Evolutionary conservation across 257 asterid genomes (phyloP).

Genomic region (Linderniella brevidens): DNA sequence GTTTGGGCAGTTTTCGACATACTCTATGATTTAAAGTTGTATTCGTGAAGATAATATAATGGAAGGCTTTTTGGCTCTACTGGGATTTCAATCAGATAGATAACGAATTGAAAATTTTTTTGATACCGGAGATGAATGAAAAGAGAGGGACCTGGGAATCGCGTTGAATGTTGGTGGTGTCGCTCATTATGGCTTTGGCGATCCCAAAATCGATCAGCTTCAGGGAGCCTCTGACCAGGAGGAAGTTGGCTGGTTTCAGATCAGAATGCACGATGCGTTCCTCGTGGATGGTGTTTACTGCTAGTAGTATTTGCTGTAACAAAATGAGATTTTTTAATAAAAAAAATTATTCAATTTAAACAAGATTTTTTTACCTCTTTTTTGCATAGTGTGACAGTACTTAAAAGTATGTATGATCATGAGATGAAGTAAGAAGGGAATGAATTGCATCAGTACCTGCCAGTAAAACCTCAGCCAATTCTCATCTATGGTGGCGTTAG

Average conservation of each 20-base stretch:
- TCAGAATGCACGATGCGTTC: slow-evolving; percentile 97
- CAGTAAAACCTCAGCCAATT: slow-evolving; percentile 98
- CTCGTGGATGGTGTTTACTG: slow-evolving; percentile 96
- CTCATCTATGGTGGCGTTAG: slow-evolving; percentile 54
- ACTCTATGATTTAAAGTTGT: too few relatives aligned
- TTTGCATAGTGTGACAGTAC: too few relatives aligned
- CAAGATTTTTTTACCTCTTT: too few relatives aligned
- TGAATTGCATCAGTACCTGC: slow-evolving; percentile 43
- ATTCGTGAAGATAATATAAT: too few relatives aligned
- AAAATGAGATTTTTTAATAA: neutral
- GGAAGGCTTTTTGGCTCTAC: too few relatives aligned
- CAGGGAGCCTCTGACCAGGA: slow-evolving; percentile 82
- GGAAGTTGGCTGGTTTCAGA: slow-evolving; percentile 98
- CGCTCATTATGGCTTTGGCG: slow-evolving; percentile 93
- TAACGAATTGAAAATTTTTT: neutral
- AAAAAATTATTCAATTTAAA: too few relatives aligned
- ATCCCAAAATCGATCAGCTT: slow-evolving; percentile 97
- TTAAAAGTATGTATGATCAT: too few relatives aligned
- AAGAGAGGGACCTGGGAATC: slow-evolving; percentile 71
- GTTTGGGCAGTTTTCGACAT: too few relatives aligned
- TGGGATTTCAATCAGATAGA: too few relatives aligned
- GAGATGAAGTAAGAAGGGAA: slow-evolving; percentile 6
- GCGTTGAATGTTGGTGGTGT: slow-evolving; percentile 95
- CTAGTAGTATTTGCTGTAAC: slow-evolving; percentile 84
- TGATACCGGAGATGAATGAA: neutral